Conservation (phyloP, 805 yeast genomes). For the Zygosaccharomyces siamensis region DNA sequence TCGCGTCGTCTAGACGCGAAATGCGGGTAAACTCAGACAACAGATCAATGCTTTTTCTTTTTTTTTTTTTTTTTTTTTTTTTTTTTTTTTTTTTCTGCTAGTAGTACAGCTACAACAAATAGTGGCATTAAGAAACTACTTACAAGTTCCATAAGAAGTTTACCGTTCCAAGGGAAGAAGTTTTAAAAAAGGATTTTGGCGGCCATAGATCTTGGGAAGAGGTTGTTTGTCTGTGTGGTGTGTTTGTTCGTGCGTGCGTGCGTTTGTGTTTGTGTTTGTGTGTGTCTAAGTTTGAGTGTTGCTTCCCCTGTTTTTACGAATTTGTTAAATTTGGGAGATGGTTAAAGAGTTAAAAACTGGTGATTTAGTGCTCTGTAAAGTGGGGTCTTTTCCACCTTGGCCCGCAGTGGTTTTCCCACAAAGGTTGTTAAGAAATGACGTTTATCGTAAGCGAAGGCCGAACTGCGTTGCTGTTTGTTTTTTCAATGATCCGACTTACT, state of each 20-base stretch:
- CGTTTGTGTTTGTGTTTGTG: not conserved
- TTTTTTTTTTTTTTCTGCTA: not conserved
- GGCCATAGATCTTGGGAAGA: not conserved
- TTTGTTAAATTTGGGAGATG: conserved; percentile 9
- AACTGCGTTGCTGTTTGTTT: conserved; percentile 33
- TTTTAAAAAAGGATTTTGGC: not conserved
- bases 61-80: not conserved
- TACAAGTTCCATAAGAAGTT: not conserved
- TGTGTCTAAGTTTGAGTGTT: not conserved
- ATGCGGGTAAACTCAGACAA: conserved; percentile 1
- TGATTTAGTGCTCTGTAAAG: conserved; percentile 34
- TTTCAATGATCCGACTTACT: conserved; percentile 35
- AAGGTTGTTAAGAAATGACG: conserved; percentile 29
- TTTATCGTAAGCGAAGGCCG: conserved; percentile 24
- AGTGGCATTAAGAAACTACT: not conserved
- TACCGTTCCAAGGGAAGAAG: not conserved
- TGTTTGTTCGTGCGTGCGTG: not conserved
- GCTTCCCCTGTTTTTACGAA: not conserved
- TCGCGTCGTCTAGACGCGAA: not conserved
- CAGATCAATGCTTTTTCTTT: not conserved
- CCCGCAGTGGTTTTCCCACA: conserved; percentile 36
- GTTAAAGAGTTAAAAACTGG: conserved; percentile 25
- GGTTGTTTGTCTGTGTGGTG: not conserved
- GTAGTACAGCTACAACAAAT: not conserved
- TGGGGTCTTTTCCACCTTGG: conserved; percentile 36